Evolutionary conservation across 2,329 filamentous ascomycete species (phyloP), one percentile per base, ranked within the genome.

Genomic region (Fusarium camptoceras): DNA sequence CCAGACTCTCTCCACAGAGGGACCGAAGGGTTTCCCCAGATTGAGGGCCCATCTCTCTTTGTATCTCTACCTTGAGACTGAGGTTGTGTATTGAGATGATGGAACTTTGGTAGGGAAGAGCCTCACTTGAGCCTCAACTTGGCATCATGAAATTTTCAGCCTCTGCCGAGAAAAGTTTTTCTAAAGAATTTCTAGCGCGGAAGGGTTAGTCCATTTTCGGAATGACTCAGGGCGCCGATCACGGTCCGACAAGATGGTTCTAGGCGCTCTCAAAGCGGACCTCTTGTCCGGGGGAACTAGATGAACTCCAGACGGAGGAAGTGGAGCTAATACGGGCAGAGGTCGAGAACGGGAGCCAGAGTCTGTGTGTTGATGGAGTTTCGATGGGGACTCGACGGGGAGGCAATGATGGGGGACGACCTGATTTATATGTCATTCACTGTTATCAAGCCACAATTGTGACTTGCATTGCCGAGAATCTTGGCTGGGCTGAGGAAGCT

Each of bases 141-240:
- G 43, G 34, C 54, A 31, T 34, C 22, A 34, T 22, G 12, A n/a
- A 20, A 6, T 18, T 51, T 66, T 70, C 42, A 70, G 66, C 65
- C 66, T 27, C 24, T 44, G 47, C 61, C 31, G 48, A 39, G 34
- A 11, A 6, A 18, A 39, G 59, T 50, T 70, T 16, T 64, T 68
- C 67, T 59, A 42, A 39, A 55, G 34, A 15, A 55, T 43, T 63
- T 70, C 62, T 70, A 70, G 66, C 53, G 61, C 34, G 53, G 4
- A 2, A 8, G 2, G 4, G 10, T 42, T 51, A 43, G 30, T 34
- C 51, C 5, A 12, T 6, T 50, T 30, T 2, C 0, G 12, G 20
- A 28, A 46, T 65, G 44, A 69, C 42, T 70, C 56, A 44, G 37
- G 34, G 11, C 60, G 66, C 66, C 66, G 66, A 65, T 69, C 48